Evolutionary conservation across 208 protist species (phyloP).

Genomic region (Acanthamoeba castellanii): DNA sequence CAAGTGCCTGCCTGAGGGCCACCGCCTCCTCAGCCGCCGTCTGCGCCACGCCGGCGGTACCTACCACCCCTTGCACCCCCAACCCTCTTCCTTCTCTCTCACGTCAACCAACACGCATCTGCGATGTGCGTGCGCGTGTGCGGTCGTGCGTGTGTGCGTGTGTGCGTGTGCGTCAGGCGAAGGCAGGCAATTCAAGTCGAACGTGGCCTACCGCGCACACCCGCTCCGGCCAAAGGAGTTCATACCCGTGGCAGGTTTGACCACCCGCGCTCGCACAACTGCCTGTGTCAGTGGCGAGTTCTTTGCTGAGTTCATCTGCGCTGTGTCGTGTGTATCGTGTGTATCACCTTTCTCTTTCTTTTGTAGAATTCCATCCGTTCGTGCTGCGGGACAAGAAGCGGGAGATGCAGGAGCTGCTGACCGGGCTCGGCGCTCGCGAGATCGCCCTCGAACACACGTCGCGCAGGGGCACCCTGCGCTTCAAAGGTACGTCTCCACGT

Average conservation of each 20-base stretch:
- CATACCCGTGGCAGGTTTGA: not conserved
- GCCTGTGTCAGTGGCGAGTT: too few species aligned
- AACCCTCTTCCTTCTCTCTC: not conserved
- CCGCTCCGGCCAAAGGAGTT: not conserved
- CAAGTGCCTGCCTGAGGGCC: conserved; percentile 15
- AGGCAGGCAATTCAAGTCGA: not conserved
- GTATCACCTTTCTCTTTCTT: too few species aligned
- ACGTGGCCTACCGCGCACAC: not conserved
- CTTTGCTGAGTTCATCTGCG: too few species aligned
- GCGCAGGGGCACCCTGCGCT: too few species aligned
- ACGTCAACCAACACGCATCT: too few species aligned
- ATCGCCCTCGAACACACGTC: not conserved
- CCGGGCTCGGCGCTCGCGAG: not conserved
- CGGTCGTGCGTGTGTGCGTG: too few species aligned
- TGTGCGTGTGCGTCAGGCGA: not conserved
- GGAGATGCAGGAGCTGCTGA: not conserved
- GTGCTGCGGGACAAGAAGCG: not conserved
- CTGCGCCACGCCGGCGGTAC: not conserved
- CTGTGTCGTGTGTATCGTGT: too few species aligned
- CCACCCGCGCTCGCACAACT: not conserved
- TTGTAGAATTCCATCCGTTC: not conserved
- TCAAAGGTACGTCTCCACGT: too few species aligned
- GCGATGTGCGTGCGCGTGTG: too few species aligned
- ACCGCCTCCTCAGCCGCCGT: not conserved
- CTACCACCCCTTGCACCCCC: not conserved